Evolutionary conservation across 2,329 filamentous ascomycete species (phyloP), one percentile per base, ranked within the genome.

Genomic region (Pseudogymnoascus pannorum): DNA sequence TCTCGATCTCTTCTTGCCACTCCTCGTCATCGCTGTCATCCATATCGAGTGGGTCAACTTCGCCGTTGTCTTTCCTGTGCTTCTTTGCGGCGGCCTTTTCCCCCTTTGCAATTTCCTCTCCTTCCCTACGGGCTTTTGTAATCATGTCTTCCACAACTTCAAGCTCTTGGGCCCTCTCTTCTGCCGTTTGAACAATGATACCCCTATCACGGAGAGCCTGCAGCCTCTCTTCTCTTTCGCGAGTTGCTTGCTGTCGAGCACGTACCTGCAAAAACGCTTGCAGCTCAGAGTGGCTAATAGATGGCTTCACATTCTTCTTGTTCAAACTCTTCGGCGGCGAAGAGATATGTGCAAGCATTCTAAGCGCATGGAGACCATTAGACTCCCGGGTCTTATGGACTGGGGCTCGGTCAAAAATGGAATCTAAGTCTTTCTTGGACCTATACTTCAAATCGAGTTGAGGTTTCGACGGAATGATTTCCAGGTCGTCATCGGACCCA

Each of bases 81-180:
- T 86, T 85, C 75, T 89, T 93, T 0, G 85, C 85, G 48, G 84
- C 86, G 26, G 83, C 87, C 65, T 86, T 86, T 75, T 99, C 94
- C 57, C 85, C 79, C 68, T 88, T 85, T 74, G 87, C 88, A 58
- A 97, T 86, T 66, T 88, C 86, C 48, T 89, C 83, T 1, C 87
- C 92, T 71, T 97, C 91, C 64, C 86, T 81, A 62, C 92, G 82
- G 18, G 92, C 93, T 68, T 87, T 92, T 57, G 93, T 88, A 24
- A 97, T 84, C 63, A 97, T 82, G 69, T 97, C 88, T 68, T 97
- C 94, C 11, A 96, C 85, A 63, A 92, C 86, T 62, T 89, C 86
- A 73, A 91, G 85, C 71, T 96, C 88, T 33, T 85, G 84, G 70
- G 92, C 89, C 18, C 90, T 85, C 72, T 99, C 92, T 73, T 97